phyloP scores from a whole-genome alignment of 768 basidiomycete species.

The Collybia nuda region DNA sequence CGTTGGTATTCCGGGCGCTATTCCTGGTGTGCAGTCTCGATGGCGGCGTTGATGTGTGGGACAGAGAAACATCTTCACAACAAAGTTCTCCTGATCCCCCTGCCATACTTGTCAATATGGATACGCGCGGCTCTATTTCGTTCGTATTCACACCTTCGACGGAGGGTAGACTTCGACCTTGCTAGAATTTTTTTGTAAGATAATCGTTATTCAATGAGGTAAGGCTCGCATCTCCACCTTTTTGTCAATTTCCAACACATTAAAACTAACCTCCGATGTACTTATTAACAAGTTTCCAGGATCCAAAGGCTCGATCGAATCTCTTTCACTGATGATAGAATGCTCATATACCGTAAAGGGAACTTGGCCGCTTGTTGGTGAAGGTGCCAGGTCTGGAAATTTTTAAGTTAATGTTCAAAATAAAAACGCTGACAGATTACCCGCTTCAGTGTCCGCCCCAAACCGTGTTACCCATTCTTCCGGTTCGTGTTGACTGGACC shows the following conservation, averaged over 20 bases:
- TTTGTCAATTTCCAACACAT: not conserved
- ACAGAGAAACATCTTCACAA: not conserved
- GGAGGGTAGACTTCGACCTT: no score
- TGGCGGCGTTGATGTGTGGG: slow-evolving; percentile 1
- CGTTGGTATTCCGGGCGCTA: not conserved
- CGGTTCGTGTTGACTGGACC: no score
- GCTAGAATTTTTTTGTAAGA: no score
- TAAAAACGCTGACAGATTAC: no score
- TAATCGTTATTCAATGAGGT: not conserved
- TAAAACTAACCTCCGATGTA: not conserved
- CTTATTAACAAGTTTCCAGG: slow-evolving; percentile 22
- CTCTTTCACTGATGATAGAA: not conserved
- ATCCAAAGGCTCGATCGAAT: slow-evolving; percentile 19
- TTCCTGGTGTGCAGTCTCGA: not conserved
- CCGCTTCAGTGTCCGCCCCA: no score
- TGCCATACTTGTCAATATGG: no score
- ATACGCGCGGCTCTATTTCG: no score
- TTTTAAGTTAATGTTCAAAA: no score
- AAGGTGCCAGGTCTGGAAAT: no score
- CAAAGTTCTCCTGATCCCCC: not conserved
- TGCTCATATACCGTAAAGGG: not conserved
- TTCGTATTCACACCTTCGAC: no score
- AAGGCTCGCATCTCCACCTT: not conserved
- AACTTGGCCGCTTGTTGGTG: no score
- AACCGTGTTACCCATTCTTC: no score